Evolutionary conservation across 768 basidiomycete genomes (phyloP), one percentile per base, ranked within the genome.

Genomic region (Mycena galericulata): DNA sequence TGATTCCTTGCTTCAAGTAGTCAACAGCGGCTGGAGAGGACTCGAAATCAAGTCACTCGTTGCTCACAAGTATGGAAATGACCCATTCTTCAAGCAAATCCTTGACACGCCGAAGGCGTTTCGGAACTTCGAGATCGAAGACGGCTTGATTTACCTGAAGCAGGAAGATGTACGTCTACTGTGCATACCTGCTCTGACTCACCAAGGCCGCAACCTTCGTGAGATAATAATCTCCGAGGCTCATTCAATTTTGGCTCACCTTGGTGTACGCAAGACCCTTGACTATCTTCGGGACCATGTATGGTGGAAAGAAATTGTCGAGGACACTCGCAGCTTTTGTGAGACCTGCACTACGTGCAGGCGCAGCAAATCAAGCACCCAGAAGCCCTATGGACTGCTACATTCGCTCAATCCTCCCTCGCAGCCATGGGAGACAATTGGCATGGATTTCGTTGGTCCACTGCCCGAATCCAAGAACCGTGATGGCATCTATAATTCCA

Each of bases 1-100:
- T 22, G 36, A 55, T 1, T 55, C 54, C 36, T 20, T 55, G 22
- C 54, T 55, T 24, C 54, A 40, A 27, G 54, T 55, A 1, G 54
- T 55, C 14, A 55, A 55, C 36, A 55, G 54, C 17, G 54, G 54
- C 8, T 55, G 54, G 54, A 55, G 38, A 36, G 53, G 53, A 4
- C n/a, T 55, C 3, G 36, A 55, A 8, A 55, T 55, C 15, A 3
- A 24, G 4, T 38, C 38, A 3, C 54, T 40, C 5, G 54, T 55
- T 26, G 54, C 54, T 26, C 54, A 55, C 17, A 15, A 55, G 24
- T 55, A 55, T 40, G 38, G 6, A 15, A 27, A 27, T 12, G 54
- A 55, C 14, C 34, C 53, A 3, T 49, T 49, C 47, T 49, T 49
- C 8, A 49, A 49, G 24, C n/a, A 49, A 10, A 49, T 49, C 26